A percentile compares a stretch with the other conserved stretches of the same genome.
Evolutionary conservation across 1,139 yeast genomes (phyloP).

Genomic region (Candida frijolesensis): DNA sequence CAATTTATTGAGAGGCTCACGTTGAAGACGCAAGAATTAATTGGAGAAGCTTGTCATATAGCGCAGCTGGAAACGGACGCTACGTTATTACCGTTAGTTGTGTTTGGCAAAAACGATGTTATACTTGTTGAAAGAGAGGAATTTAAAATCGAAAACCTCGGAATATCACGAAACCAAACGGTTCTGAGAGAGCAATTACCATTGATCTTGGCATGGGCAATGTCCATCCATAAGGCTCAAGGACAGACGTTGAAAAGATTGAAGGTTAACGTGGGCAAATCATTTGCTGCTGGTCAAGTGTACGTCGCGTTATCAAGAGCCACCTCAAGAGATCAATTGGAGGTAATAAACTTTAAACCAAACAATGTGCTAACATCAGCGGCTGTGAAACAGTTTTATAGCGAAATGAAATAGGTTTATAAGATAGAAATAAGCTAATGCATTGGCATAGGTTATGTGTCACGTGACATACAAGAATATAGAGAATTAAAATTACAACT

Average conservation of each 20-base stretch:
- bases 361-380: constrained; percentile 61
- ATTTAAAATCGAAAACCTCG: constrained; percentile 51
- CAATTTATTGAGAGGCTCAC: constrained; percentile 25
- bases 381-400: constrained; percentile 64
- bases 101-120: constrained; percentile 41
- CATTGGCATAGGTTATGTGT: too few species aligned
- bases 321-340: constrained; percentile 74
- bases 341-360: constrained; percentile 68
- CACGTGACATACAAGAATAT: too few species aligned
- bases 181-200: constrained; percentile 62
- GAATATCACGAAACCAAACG: not conserved
- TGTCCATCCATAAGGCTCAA: constrained; percentile 94
- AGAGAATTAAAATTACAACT: too few species aligned
- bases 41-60: constrained; percentile 32
- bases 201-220: constrained; percentile 88
- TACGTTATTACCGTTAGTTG: constrained; percentile 56
- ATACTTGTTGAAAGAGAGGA: constrained; percentile 68
- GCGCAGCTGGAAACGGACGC: constrained; percentile 19
- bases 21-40: constrained; percentile 25
- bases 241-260: constrained; percentile 85
- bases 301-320: constrained; percentile 93
- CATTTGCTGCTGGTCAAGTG: constrained; percentile 91
- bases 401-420: constrained; percentile 7
- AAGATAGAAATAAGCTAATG: too few species aligned
- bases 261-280: not conserved